Evolutionary conservation across 2,329 filamentous ascomycete genomes (phyloP).

Genomic region (Fusarium sp.): DNA sequence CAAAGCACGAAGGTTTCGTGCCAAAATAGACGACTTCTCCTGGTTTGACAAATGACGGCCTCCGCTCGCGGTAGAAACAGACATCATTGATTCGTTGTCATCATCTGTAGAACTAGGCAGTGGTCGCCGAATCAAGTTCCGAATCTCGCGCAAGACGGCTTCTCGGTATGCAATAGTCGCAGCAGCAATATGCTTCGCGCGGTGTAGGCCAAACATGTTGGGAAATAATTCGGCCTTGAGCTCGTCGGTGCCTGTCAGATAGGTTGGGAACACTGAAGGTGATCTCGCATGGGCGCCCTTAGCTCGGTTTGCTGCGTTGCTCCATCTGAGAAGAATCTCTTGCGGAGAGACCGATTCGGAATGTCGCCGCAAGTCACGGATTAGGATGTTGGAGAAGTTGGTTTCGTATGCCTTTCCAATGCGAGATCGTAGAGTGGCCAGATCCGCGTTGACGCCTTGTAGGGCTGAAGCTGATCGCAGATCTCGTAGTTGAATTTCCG

Average conservation of each 20-base stretch:
- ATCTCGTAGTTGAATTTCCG: slow-evolving; percentile 66
- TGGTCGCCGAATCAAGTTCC: slow-evolving; percentile 83
- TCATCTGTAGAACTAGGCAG: slow-evolving; percentile 95
- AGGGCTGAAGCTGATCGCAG: slow-evolving; percentile 82
- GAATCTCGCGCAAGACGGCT: slow-evolving; percentile 85
- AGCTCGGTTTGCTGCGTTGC: slow-evolving; percentile 77
- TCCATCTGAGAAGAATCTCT: slow-evolving; percentile 88
- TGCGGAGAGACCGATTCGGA: slow-evolving; percentile 76
- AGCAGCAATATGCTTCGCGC: slow-evolving; percentile 81
- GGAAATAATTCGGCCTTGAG: slow-evolving; percentile 78
- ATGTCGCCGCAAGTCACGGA: slow-evolving; percentile 85
- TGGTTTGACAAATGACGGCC: slow-evolving; percentile 79
- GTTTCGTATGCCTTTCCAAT: slow-evolving; percentile 90
- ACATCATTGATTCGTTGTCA: slow-evolving; percentile 90
- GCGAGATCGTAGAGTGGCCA: slow-evolving; percentile 79
- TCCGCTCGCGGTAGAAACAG: slow-evolving; percentile 79
- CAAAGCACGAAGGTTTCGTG: slow-evolving; percentile 86
- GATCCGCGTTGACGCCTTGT: slow-evolving; percentile 81
- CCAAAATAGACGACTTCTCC: slow-evolving; percentile 89
- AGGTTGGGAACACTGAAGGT: slow-evolving; percentile 79
- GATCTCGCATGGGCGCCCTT: slow-evolving; percentile 75
- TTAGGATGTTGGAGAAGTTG: slow-evolving; percentile 80
- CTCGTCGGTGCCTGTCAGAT: slow-evolving; percentile 77
- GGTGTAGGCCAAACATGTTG: slow-evolving; percentile 81
- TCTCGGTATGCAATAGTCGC: slow-evolving; percentile 90